Evolutionary conservation across 495 filamentous ascomycete species (phyloP), one percentile per base, ranked within the genome.

Genomic region (Apiosordaria backusii): DNA sequence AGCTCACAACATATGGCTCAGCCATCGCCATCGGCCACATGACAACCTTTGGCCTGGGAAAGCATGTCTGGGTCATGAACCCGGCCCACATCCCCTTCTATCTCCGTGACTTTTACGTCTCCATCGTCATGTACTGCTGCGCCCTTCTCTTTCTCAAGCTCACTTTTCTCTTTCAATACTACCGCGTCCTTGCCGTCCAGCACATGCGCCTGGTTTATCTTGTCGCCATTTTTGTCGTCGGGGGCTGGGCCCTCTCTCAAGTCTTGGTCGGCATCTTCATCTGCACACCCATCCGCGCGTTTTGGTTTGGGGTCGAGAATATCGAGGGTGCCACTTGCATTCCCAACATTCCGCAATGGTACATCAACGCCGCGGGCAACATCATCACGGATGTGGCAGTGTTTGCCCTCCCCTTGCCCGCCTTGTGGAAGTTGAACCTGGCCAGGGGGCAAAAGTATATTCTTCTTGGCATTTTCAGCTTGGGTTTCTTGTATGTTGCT

Each of bases 371-470:
- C 2, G 75, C 71, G 40, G 71, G 77, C 23, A 78, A 74, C 62
- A 78, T 80, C 64, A 67, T 74, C 18, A 78, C 78, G 4, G 78
- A 80, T 61, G 65, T 80, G n/a, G 72, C 64, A 16, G 75, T 79
- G 15, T 78, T 78, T 55, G 60, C 65, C 2, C 60, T 78, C n/a
- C 76, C 78, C 0, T 65, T 78, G 1, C 75, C 73, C 2, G 71
- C 75, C 18, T 65, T 78, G 15, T 68, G 67, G 60, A 72, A 76
- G 50, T 76, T 79, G 75, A 79, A 75, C 73, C 79, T 81, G 74
- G 67, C 72, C 0, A 69, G 66, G 52, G 60, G 65, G 9, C 67
- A 75, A 53, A 82, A 71, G 62, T 63, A 76, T 22, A 25, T 76
- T 16, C 71, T 81, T 9, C 29, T 79, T 9, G 70, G 67, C 19